These are phyloP conservation scores for Calocybe gangraenosa DNA, from an alignment of 768 basidiomycete genomes.

Conservation along the genomic window DNA sequence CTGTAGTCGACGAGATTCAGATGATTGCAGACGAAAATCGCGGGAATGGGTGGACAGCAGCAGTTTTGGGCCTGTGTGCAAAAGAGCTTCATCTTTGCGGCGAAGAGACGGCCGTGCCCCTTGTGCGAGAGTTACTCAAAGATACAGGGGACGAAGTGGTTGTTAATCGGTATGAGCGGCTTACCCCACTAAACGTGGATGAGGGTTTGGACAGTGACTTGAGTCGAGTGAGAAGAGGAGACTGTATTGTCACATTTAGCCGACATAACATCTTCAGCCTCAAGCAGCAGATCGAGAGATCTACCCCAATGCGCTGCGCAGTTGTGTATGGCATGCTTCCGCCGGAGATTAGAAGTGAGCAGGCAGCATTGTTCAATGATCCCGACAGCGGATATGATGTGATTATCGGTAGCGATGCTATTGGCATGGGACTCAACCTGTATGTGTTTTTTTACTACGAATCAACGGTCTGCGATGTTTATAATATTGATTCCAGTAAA, in stretches of 20 bases:
- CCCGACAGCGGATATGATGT: conserved; percentile 81
- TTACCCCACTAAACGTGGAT: conserved; percentile 79
- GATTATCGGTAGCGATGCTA: conserved; percentile 89
- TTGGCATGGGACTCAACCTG: conserved; percentile 98
- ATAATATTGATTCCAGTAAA: conserved; percentile 50
- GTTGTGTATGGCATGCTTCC: conserved; percentile 92
- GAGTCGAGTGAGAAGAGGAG: conserved; percentile 65
- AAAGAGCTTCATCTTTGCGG: conserved; percentile 92
- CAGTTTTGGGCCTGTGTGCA: conserved; percentile 72
- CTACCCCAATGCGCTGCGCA: conserved; percentile 77
- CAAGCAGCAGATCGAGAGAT: conserved; percentile 67
- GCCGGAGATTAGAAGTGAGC: conserved; percentile 87
- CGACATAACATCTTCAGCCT: conserved; percentile 70
- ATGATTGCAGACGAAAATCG: conserved; percentile 81
- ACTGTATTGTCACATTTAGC: conserved; percentile 88
- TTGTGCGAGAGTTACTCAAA: conserved; percentile 66
- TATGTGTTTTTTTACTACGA: conserved; percentile 35
- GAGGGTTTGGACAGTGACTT: conserved; percentile 62
- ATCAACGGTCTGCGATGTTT: conserved; percentile 1
- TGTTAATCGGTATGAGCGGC: conserved; percentile 79
- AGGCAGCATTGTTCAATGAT: conserved; percentile 90
- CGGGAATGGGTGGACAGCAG: conserved; percentile 79
- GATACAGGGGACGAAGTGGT: conserved; percentile 80
- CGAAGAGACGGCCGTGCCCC: conserved; percentile 84
- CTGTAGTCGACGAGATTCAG: conserved; percentile 96